Conservation (phyloP, 345 rosid species). For the Raphanus raphanistrum region DNA sequence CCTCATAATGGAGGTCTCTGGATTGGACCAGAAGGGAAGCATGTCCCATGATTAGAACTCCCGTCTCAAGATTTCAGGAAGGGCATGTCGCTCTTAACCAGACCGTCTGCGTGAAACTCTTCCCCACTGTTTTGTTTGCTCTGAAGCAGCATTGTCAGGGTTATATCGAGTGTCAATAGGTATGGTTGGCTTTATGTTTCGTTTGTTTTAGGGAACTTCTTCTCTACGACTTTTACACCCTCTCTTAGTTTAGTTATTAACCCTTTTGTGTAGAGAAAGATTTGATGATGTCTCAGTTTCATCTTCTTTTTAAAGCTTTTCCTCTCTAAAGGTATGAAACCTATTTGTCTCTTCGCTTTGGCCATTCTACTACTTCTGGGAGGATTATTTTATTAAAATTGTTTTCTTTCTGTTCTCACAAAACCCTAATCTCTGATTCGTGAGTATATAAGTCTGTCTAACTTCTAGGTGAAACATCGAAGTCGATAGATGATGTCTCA, state of each 20-base stretch:
- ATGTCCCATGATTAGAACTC: constrained; percentile 60
- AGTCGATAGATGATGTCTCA: too few species aligned
- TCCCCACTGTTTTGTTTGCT: constrained; percentile 23
- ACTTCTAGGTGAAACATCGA: too few species aligned
- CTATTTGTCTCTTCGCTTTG: too few species aligned
- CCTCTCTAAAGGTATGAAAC: too few species aligned
- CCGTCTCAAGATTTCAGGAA: constrained; percentile 55
- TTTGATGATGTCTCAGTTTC: constrained; percentile 2
- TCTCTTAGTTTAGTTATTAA: constrained; percentile 6
- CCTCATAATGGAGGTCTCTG: constrained; percentile 65
- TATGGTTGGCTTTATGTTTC: constrained; percentile 10
- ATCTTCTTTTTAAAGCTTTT: too few species aligned
- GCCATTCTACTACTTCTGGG: too few species aligned
- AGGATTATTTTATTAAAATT: too few species aligned
- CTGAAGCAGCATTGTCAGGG: constrained; percentile 26
- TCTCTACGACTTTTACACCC: not conserved
- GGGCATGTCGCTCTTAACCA: constrained; percentile 62
- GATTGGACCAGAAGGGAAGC: constrained; percentile 18
- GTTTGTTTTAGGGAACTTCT: constrained; percentile 21
- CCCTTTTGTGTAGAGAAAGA: constrained; percentile 36
- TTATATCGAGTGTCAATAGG: constrained; percentile 29
- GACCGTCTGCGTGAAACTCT: constrained; percentile 35
- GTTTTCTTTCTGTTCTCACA: too few species aligned
- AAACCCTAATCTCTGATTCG: too few species aligned
- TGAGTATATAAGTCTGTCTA: too few species aligned